phyloP scores from a whole-genome alignment of 805 yeast genomes.

The Lipomyces yamanashiensis region DNA sequence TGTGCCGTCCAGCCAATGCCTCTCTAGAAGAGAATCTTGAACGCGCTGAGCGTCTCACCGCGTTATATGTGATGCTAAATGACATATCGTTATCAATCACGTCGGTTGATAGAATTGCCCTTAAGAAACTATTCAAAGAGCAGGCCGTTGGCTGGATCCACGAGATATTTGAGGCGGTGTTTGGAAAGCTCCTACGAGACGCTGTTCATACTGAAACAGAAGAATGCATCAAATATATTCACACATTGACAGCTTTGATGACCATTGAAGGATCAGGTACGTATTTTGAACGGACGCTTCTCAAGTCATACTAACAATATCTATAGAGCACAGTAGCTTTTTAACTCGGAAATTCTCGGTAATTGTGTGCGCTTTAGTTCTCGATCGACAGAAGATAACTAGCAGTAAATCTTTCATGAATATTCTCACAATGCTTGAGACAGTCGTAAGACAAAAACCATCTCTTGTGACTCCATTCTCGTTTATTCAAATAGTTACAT shows the following conservation, averaged over 20 bases:
- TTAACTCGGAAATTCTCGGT: constrained; percentile 12
- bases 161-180: neutral
- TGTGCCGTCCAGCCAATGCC: neutral
- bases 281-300: neutral
- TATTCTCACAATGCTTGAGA: constrained; percentile 47
- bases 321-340: neutral
- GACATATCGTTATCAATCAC: neutral
- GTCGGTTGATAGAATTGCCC: neutral
- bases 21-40: neutral
- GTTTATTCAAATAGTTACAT: constrained; percentile 58
- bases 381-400: constrained; percentile 42
- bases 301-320: neutral
- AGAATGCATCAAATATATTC: neutral
- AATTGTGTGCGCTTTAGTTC: constrained; percentile 14
- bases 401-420: constrained; percentile 19
- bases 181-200: neutral
- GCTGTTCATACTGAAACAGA: neutral
- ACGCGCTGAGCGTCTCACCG: neutral
- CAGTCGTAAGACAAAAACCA: constrained; percentile 53
- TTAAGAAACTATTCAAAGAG: constrained; percentile 1
- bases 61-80: constrained; percentile 1
- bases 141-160: constrained; percentile 2
- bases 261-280: constrained; percentile 9
- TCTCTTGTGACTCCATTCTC: constrained; percentile 71
- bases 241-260: constrained; percentile 2